phyloP scores from a whole-genome alignment of 179 eudicot species.

The Vitellaria paradoxa region DNA sequence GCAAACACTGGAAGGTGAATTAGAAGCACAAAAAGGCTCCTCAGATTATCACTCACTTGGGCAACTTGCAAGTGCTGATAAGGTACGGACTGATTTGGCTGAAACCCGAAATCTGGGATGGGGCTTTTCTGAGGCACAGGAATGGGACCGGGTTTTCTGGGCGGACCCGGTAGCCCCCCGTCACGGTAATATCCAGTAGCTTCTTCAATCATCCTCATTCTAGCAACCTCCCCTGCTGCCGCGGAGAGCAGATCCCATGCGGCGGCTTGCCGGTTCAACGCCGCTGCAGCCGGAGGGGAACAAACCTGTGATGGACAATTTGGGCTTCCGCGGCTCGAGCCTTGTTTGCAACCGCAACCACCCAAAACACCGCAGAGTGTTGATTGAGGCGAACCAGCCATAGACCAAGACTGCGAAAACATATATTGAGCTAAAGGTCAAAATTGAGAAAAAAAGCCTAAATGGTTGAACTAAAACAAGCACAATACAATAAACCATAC shows the following conservation, averaged over 20 bases:
- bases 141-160: conserved; percentile 18
- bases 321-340: conserved; percentile 53
- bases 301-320: conserved; percentile 40
- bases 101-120: conserved; percentile 17
- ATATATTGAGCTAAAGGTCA: neutral
- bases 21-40: no score
- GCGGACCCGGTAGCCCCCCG: conserved; percentile 22
- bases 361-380: conserved; percentile 42
- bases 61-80: conserved; percentile 36
- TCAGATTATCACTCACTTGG: conserved; percentile 30
- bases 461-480: neutral
- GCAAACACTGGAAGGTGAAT: neutral
- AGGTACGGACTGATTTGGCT: conserved; percentile 20
- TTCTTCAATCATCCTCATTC: conserved; percentile 49
- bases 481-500: neutral
- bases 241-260: conserved; percentile 65
- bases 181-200: conserved; percentile 15
- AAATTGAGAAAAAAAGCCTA: neutral
- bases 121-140: conserved; percentile 8
- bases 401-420: conserved; percentile 23
- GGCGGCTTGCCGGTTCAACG: conserved; percentile 17
- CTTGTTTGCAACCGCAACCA: conserved; percentile 35
- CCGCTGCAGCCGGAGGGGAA: conserved; percentile 41
- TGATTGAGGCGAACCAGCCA: conserved; percentile 83
- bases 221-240: conserved; percentile 69